Conservation (phyloP, 257 asterid species). For the Petrea volubilis region DNA sequence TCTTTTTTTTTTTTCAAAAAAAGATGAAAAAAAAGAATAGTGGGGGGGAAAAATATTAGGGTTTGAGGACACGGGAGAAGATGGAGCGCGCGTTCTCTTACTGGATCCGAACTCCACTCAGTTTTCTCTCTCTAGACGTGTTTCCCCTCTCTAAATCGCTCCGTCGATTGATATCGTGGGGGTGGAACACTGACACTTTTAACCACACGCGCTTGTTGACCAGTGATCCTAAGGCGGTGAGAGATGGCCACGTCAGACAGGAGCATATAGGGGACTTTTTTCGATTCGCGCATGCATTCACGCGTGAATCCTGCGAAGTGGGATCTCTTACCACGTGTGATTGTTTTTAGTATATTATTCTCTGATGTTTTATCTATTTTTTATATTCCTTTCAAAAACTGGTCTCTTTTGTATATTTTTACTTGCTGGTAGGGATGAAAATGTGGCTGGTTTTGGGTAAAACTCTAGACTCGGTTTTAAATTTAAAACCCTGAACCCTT, state of each 20-base stretch:
- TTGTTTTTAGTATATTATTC: too few relatives aligned
- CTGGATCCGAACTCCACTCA: slow-evolving; percentile 50
- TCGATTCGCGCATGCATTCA: background rate
- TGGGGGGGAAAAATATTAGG: slow-evolving; percentile 31
- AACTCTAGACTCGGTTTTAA: too few relatives aligned
- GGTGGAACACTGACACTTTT: slow-evolving; percentile 26
- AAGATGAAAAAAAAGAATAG: background rate
- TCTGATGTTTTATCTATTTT: too few relatives aligned
- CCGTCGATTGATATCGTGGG: slow-evolving; percentile 13
- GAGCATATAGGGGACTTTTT: background rate
- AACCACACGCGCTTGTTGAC: slow-evolving; percentile 40
- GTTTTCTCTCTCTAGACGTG: slow-evolving; percentile 45
- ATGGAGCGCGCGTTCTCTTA: slow-evolving; percentile 27
- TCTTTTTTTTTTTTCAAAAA: too few relatives aligned
- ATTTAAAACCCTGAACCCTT: too few relatives aligned
- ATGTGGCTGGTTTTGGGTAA: too few relatives aligned
- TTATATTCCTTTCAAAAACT: too few relatives aligned
- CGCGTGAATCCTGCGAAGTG: slow-evolving; percentile 6
- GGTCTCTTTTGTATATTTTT: too few relatives aligned
- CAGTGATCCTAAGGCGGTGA: slow-evolving; percentile 33
- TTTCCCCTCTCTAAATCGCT: slow-evolving; percentile 34
- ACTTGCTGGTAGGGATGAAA: too few relatives aligned
- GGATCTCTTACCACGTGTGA: too few relatives aligned
- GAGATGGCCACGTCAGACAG: slow-evolving; percentile 32
- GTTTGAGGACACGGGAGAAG: slow-evolving; percentile 35